Conservation (phyloP, 1,284 basidiomycete species). For the Meripilus lineatus region DNA sequence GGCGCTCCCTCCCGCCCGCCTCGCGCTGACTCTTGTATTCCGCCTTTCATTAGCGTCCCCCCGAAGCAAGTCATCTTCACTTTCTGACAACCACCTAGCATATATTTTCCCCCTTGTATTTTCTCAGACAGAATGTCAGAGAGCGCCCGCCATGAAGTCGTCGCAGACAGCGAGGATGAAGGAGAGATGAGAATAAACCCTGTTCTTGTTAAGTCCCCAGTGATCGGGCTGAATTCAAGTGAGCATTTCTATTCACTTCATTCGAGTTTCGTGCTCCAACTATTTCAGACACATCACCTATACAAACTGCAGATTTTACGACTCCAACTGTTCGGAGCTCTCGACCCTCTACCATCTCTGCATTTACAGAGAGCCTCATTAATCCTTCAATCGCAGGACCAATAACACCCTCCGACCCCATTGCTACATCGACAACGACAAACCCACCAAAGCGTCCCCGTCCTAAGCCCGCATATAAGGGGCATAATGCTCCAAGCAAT, state of each 20-base stretch:
- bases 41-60: not conserved
- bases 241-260: too few species aligned
- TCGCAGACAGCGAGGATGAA: conserved; percentile 8
- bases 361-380: too few species aligned
- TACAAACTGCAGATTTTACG: conserved; percentile 14
- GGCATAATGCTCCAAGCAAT: not conserved
- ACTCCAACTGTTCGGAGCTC: too few species aligned
- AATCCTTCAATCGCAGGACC: too few species aligned
- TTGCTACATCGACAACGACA: too few species aligned
- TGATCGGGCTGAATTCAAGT: not conserved
- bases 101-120: not conserved
- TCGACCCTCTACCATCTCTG: too few species aligned
- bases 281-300: conserved; percentile 11
- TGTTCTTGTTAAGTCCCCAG: not conserved
- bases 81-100: not conserved
- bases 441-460: too few species aligned
- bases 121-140: not conserved
- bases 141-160: not conserved
- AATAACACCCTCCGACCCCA: too few species aligned
- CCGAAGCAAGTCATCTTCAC: not conserved
- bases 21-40: not conserved
- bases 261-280: not conserved
- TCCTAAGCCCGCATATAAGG: conserved; percentile 9
- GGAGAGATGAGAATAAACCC: not conserved
- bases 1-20: too few species aligned